Conservation (phyloP, 805 yeast species). For the Wickerhamiella spandovensis region DNA sequence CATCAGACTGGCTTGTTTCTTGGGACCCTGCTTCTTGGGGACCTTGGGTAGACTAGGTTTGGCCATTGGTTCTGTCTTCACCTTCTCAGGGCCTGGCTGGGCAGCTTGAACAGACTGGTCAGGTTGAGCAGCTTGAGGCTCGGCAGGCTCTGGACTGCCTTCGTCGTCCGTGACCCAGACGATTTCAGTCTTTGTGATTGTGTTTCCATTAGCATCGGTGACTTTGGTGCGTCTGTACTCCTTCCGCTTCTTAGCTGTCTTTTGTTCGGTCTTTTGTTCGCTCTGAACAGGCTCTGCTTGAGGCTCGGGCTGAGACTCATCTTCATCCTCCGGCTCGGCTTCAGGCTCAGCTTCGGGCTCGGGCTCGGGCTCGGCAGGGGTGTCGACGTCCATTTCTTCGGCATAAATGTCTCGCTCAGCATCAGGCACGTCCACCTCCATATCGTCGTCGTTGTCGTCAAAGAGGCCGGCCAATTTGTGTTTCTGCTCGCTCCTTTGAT, state of each 20-base stretch:
- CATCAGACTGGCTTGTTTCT: slow-evolving; percentile 1
- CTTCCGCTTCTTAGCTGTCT: no score
- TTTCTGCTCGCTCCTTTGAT: slow-evolving; percentile 2
- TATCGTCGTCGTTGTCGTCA: slow-evolving; percentile 1
- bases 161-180: slow-evolving; percentile 4
- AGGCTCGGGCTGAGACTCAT: background rate
- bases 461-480: slow-evolving; percentile 7
- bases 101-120: no score
- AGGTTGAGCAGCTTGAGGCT: no score
- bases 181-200: background rate
- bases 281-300: background rate
- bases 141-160: background rate
- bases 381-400: background rate
- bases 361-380: background rate
- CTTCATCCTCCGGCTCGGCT: background rate
- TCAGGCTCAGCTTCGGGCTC: slow-evolving; percentile 1
- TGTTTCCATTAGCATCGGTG: background rate
- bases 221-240: background rate
- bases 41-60: background rate
- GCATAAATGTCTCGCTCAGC: background rate
- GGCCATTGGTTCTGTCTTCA: background rate
- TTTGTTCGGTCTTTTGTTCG: background rate
- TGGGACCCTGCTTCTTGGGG: background rate
- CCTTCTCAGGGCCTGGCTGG: background rate
- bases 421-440: background rate